A percentile compares a stretch with the other conserved stretches of the same genome.
phyloP scores from a whole-genome alignment of 139 green algal genomes.

The Coelastrella sp. region DNA sequence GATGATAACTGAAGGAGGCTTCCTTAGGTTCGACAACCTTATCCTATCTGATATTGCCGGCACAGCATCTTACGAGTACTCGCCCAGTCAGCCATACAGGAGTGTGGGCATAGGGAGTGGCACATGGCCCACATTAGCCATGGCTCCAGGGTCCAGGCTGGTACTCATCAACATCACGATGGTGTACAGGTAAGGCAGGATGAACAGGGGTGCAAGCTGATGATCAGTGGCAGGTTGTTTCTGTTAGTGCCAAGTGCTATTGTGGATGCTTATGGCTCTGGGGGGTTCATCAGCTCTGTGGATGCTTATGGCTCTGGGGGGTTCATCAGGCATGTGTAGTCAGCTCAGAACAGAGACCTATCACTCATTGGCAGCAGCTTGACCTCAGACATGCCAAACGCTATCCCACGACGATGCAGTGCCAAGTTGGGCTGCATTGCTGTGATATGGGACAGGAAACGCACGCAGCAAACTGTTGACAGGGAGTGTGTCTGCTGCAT shows the following conservation, averaged over 20 bases:
- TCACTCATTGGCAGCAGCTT: too few species aligned
- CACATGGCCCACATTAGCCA: constrained; percentile 18
- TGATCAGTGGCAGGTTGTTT: neutral
- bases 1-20: neutral
- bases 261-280: neutral
- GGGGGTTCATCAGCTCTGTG: too few species aligned
- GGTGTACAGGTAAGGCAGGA: neutral
- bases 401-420: too few species aligned
- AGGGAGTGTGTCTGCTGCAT: neutral
- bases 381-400: too few species aligned
- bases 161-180: neutral
- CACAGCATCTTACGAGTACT: neutral
- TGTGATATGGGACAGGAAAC: neutral
- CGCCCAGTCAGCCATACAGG: neutral
- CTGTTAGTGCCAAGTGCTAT: neutral
- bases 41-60: neutral
- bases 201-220: neutral
- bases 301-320: too few species aligned
- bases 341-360: too few species aligned
- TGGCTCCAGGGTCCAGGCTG: constrained; percentile 3
- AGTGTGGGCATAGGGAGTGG: neutral
- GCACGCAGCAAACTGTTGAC: neutral
- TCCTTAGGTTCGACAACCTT: constrained; percentile 19
- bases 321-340: too few species aligned
- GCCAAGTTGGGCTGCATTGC: too few species aligned